phyloP scores from a whole-genome alignment of 371 early-diverging fungal species.

The Batrachochytrium dendrobatidis region DNA sequence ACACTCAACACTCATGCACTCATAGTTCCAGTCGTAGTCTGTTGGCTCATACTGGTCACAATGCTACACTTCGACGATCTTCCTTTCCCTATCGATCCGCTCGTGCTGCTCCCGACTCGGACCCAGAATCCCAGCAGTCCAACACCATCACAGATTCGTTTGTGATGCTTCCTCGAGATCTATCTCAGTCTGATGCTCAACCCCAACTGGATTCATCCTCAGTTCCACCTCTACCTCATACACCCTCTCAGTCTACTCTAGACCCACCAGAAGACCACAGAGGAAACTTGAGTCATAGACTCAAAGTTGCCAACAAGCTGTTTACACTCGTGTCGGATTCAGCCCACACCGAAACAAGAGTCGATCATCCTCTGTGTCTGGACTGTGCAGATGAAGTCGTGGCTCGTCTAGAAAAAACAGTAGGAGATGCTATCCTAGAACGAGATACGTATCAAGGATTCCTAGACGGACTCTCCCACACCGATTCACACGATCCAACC shows the following conservation, averaged over 20 bases:
- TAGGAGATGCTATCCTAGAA: constrained; percentile 62
- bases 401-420: constrained; percentile 58
- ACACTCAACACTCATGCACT: background rate
- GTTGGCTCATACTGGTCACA: background rate
- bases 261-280: background rate
- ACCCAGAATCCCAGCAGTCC: background rate
- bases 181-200: no score
- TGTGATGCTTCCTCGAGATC: background rate
- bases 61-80: background rate
- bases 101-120: no score
- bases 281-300: constrained; percentile 45
- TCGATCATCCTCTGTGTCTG: constrained; percentile 82
- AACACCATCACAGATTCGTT: background rate
- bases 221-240: no score
- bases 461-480: constrained; percentile 48
- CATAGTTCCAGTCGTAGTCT: background rate
- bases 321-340: constrained; percentile 64
- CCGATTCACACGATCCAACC: constrained; percentile 22
- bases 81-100: background rate
- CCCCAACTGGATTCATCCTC: no score
- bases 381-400: constrained; percentile 78
- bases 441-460: constrained; percentile 69
- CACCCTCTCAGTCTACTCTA: no score
- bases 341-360: constrained; percentile 50
- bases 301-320: constrained; percentile 57